A percentile compares a stretch with the other conserved stretches of the same genome.
These are phyloP conservation scores for Solanum ossicruentum DNA, from an alignment of 257 asterid species.

Conservation along the genomic window DNA sequence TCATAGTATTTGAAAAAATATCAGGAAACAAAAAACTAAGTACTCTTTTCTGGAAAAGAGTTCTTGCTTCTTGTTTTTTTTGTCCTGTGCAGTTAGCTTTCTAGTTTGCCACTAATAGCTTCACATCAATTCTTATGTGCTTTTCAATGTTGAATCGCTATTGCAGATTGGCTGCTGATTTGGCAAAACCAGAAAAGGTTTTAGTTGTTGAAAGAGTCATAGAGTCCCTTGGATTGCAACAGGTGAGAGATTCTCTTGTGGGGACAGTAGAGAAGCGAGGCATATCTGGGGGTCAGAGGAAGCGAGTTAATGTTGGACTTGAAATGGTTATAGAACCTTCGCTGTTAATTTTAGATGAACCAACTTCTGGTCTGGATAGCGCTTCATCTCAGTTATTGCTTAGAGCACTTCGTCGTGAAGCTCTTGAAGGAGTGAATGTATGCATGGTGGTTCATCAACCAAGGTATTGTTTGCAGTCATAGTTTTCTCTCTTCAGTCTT, in stretches of 20 bases:
- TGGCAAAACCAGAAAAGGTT: conserved; percentile 73
- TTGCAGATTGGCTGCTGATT: conserved; percentile 65
- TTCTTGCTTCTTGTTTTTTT: background rate
- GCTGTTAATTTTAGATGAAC: conserved; percentile 78
- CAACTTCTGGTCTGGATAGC: conserved; percentile 93
- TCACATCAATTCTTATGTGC: conserved; percentile 6
- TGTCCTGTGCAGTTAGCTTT: background rate
- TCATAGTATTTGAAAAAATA: background rate
- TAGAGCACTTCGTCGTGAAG: conserved; percentile 92
- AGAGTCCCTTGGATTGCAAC: conserved; percentile 72
- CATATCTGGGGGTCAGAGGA: conserved; percentile 91
- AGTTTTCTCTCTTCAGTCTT: background rate
- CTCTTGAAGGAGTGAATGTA: conserved; percentile 82
- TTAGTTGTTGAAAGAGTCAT: conserved; percentile 83
- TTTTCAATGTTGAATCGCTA: conserved; percentile 10
- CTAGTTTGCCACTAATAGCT: background rate
- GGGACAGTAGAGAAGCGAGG: conserved; percentile 94
- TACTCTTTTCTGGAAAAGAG: background rate
- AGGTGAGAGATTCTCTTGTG: conserved; percentile 65
- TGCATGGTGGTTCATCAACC: conserved; percentile 99
- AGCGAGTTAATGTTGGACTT: conserved; percentile 91
- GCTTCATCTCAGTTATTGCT: conserved; percentile 91
- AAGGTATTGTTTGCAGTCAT: conserved; percentile 32
- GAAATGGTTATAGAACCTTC: conserved; percentile 99
- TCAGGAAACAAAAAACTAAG: background rate